A percentile compares a stretch with the other conserved stretches of the same genome.
Evolutionary conservation across 177 flowering plant genomes (phyloP).

Genomic region (Vitis hybrid): DNA sequence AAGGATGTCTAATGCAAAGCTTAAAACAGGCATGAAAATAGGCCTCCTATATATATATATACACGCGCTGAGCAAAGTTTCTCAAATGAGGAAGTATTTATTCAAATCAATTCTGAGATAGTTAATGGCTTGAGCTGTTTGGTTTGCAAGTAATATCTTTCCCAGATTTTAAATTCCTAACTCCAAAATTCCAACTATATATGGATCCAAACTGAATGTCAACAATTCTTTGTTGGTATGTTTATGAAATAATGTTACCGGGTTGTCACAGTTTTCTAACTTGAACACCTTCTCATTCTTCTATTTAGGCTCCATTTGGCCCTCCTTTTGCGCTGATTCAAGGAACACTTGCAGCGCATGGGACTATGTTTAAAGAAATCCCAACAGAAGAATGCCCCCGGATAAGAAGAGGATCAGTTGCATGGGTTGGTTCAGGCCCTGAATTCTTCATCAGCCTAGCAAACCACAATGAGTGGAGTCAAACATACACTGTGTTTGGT

Average conservation of each 20-base stretch:
- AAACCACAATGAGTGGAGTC: conserved; percentile 86
- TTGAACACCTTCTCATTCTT: background rate
- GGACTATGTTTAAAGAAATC: conserved; percentile 43
- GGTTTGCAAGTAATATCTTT: too few relatives aligned
- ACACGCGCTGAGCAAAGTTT: too few relatives aligned
- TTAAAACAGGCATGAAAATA: too few relatives aligned
- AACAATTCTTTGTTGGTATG: too few relatives aligned
- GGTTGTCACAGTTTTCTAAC: background rate
- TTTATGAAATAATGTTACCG: background rate
- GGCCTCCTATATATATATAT: too few relatives aligned
- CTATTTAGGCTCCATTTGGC: conserved; percentile 71
- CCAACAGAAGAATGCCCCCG: conserved; percentile 66
- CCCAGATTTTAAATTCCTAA: too few relatives aligned
- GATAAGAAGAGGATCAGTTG: conserved; percentile 82
- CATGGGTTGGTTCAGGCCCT: conserved; percentile 93
- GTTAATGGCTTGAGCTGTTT: too few relatives aligned
- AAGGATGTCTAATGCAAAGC: too few relatives aligned
- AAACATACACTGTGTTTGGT: conserved; percentile 79
- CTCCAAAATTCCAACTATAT: too few relatives aligned
- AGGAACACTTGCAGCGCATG: conserved; percentile 81
- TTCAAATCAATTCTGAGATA: too few relatives aligned
- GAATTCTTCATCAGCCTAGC: conserved; percentile 96
- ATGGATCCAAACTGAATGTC: too few relatives aligned
- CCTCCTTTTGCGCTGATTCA: conserved; percentile 94
- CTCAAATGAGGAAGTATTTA: too few relatives aligned